Evolutionary conservation across 805 yeast genomes (phyloP), one percentile per base, ranked within the genome.

Genomic region (Starmerella lactis-condensi): DNA sequence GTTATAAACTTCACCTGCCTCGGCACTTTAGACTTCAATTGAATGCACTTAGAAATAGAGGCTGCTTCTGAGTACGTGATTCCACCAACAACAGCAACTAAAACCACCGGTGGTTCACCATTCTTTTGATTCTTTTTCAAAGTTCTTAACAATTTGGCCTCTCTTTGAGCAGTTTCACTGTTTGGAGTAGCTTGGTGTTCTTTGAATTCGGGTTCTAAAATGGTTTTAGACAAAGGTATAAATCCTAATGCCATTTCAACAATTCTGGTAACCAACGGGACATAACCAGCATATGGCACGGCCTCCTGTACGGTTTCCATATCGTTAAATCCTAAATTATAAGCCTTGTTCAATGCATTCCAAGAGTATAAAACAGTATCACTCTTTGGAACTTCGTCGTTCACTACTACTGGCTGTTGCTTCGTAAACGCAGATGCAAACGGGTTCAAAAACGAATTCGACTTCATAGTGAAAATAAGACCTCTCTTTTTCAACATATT

Each of bases 31-130:
- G 29, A 27, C 6, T 26, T 21, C 7, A 15, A 24, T 3, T 18
- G 22, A 2, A 76, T 69, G n/a, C 78, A 58, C 32, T 60, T 64
- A 44, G 72, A 59, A 28, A 85, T 53, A 3, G 82, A 71, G 3
- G 85, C 68, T 12, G 83, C 58, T 51, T 85, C 98, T 6, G 89
- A 70, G 47, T 77, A 62, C 0, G 95, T 79, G 6, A 83, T 57
- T 1, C 98, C 96, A 10, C 96, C 96, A 24, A 83, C 46, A 38
- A 75, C 71, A 66, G 31, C 78, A 42, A 37, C 79, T 46, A 36
- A 53, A 32, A 48, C 54, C 33, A 47, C 49, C 7, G 50, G 47
- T 22, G 42, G 46, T 20, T 40, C 47, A 8, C 16, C 16, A 32
- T 54, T 47, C 4, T 47, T 48, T n/a, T 45, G 36, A 32, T 52